Conservation (phyloP, 495 filamentous ascomycete genomes). For the Talaromyces ruber region DNA sequence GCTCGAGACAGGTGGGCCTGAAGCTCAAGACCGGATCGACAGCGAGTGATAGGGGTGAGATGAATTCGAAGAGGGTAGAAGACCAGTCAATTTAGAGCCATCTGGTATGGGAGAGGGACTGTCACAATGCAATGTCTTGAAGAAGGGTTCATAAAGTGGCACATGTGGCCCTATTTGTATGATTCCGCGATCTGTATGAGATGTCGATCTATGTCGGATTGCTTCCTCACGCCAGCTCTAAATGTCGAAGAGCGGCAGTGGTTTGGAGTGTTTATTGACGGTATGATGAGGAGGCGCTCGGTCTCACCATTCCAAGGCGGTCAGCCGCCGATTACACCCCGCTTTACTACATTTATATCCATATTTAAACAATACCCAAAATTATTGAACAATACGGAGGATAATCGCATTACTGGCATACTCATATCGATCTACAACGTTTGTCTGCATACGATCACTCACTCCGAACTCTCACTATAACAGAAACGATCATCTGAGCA, state of each 20-base stretch:
- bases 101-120: not conserved
- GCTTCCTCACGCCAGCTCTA: not conserved
- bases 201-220: not conserved
- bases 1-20: not conserved
- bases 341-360: not conserved
- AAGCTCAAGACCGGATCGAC: not conserved
- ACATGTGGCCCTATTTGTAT: not conserved
- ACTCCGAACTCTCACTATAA: not conserved
- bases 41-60: not conserved
- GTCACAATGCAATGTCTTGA: not conserved
- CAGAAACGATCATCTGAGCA: not conserved
- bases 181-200: not conserved
- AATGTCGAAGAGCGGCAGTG: not conserved
- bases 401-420: not conserved
- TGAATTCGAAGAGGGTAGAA: not conserved
- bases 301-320: slow-evolving; percentile 2
- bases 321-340: not conserved
- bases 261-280: not conserved
- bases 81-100: not conserved
- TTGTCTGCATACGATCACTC: not conserved
- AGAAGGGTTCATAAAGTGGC: not conserved
- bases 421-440: not conserved
- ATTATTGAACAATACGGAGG: not conserved
- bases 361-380: not conserved
- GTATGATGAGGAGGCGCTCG: not conserved